Evolutionary conservation across 78 protist genomes (phyloP).

Genomic region (Dictyostelium purpureum): DNA sequence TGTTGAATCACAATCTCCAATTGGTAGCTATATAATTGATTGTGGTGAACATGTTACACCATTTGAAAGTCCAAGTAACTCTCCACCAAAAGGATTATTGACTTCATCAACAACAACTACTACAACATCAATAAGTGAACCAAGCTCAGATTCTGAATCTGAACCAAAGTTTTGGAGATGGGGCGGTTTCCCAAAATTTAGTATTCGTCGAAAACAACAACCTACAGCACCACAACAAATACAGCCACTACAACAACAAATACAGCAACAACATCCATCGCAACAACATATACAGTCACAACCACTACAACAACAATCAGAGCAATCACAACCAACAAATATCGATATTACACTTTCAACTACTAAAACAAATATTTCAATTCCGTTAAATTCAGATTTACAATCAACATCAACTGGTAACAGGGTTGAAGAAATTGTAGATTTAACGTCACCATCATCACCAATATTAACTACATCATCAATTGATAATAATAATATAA

Average conservation of each 20-base stretch:
- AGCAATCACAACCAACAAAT: no score
- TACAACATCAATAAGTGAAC: background rate
- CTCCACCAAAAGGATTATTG: slow-evolving; percentile 15
- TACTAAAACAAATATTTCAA: background rate
- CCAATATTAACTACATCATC: background rate
- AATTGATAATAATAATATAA: background rate
- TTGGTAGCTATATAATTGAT: slow-evolving; percentile 60
- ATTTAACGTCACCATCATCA: background rate
- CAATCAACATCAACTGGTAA: background rate
- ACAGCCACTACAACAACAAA: background rate
- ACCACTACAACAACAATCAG: slow-evolving; percentile 3
- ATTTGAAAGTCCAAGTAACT: slow-evolving; percentile 2
- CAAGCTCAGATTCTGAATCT: slow-evolving; percentile 44
- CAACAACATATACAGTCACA: background rate
- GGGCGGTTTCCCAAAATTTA: slow-evolving; percentile 72
- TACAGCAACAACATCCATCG: slow-evolving; percentile 11
- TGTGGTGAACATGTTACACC: slow-evolving; percentile 8
- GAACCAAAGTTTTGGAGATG: slow-evolving; percentile 70
- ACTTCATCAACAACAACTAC: background rate
- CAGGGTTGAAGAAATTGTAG: background rate
- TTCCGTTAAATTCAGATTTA: background rate
- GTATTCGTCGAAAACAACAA: slow-evolving; percentile 23
- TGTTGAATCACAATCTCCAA: slow-evolving; percentile 43
- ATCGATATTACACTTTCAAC: background rate
- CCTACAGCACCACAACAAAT: background rate